Evolutionary conservation across 2,329 filamentous ascomycete genomes (phyloP).

Genomic region (Penicillium sp.): DNA sequence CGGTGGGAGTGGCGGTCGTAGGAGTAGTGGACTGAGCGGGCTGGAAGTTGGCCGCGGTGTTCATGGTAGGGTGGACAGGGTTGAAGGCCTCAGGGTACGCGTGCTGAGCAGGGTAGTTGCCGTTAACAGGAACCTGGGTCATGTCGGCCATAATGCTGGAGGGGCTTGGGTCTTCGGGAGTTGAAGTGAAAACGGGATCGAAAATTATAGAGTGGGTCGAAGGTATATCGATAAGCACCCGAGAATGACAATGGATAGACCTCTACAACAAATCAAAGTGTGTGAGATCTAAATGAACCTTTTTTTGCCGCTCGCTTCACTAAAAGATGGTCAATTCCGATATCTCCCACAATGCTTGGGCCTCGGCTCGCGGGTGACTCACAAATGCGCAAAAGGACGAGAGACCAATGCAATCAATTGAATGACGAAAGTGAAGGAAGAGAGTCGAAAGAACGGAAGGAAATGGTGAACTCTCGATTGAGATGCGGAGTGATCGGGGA

Average conservation of each 20-base stretch:
- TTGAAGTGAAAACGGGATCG: slow-evolving; percentile 12
- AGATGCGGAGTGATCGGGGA: slow-evolving; percentile 14
- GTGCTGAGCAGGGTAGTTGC: slow-evolving; percentile 43
- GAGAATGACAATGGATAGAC: slow-evolving; percentile 6
- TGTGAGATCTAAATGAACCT: slow-evolving; percentile 19
- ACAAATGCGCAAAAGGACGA: slow-evolving; percentile 32
- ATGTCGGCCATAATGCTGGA: slow-evolving; percentile 40
- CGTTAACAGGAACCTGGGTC: slow-evolving; percentile 43
- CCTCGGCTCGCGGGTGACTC: slow-evolving; percentile 14
- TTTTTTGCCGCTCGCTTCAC: slow-evolving; percentile 23
- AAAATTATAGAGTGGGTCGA: slow-evolving; percentile 11
- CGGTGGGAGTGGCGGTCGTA: slow-evolving; percentile 38
- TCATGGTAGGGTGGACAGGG: slow-evolving; percentile 34
- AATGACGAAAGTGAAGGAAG: slow-evolving; percentile 17
- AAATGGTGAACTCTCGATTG: slow-evolving; percentile 11
- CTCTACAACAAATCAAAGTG: slow-evolving; percentile 19
- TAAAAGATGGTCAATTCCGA: slow-evolving; percentile 21
- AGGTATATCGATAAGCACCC: slow-evolving; percentile 2
- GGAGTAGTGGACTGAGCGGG: slow-evolving; percentile 43
- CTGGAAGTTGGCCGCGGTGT: slow-evolving; percentile 40
- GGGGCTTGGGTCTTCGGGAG: slow-evolving; percentile 12
- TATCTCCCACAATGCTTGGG: slow-evolving; percentile 3
- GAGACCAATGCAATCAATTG: slow-evolving; percentile 24
- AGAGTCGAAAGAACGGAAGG: slow-evolving; percentile 7
- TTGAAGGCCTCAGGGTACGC: slow-evolving; percentile 41